Evolutionary conservation across 495 filamentous ascomycete species (phyloP), one percentile per base, ranked within the genome.

Genomic region (Penicillium coffeae): DNA sequence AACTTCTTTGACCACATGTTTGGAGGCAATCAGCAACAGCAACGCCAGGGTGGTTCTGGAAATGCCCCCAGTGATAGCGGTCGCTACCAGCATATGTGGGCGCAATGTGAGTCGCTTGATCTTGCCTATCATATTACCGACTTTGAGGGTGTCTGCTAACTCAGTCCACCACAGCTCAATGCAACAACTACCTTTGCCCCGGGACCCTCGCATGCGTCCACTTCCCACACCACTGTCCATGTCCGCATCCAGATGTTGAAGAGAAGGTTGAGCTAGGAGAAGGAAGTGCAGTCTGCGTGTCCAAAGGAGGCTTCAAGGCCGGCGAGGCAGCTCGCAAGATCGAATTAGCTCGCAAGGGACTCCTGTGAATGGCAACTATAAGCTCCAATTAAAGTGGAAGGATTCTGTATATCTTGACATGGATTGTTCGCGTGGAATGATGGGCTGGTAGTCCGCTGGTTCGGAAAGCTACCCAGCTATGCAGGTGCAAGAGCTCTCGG

Each of bases 191-290:
- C 63, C 81, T 95, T n/a, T 96, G 90, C 60, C 90, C 90, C 0
- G 85, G 82, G 42, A 96, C 89, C 3, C 79, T 96, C 19, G 85
- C 89, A 5, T 96, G 90, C 72, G 90, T 96, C 2, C 83, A 88
- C 62, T 89, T 94, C 75, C 90, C 90, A 7, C 90, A 95, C 66
- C 90, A 96, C 69, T 96, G 90, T 64, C 90, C 90, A 6, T 96
- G 90, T 66, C 74, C 89, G 2, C 90, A 87, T 71, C 85, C 88
- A 6, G 69, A 73, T 13, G 76, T 87, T 38, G 87, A 95, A 63
- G 89, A 96, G 59, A 96, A 96, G 58, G 80, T 91, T 45, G 90
- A 96, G 67, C 69, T 93, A 27, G 86, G 82, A 13, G 87, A 92
- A 10, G 90, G 90, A 8, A 86, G 83, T 56, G 77, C 87, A 12